Base-by-base conservation (phyloP, 495 filamentous ascomycete genomes). In the Corynascus novoguineensis region DNA sequence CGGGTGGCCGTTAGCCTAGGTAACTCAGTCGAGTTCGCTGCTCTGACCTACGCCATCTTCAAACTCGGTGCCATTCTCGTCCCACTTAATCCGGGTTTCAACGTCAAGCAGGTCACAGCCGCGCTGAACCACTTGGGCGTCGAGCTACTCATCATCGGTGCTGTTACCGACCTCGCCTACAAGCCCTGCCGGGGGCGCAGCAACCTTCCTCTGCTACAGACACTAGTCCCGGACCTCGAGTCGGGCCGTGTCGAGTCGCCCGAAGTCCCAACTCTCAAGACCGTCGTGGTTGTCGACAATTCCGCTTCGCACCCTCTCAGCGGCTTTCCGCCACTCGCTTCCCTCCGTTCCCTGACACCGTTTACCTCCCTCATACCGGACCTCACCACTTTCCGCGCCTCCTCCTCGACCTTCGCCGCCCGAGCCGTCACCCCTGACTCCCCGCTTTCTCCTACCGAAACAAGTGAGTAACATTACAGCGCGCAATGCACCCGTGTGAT, bases 31-130 rank as follows among this genome's bases (percentile, higher is more conserved):
- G 91, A 96, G 72, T 90, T 85, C 65, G 88, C 87, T 4, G 82
- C 86, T 68, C 71, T 82, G 15, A 95, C 87, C 22, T 97, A 98
- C 72, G 90, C 90, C 5, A 60, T 95, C 21, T 95, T 93, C 71
- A 97, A 98, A 69, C 79, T 97, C 3, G 93, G 93, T 15, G 93
- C 89, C 41, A 85, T 97, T 47, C 75, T 97, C 55, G 92, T 95
- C 2, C 93, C 93, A 2, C 76, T 98, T 31, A 98, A 98, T 71
- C 92, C 90, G 3, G 88, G 84, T 0, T 98, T 97, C 78, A 96
- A 90, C 64, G 73, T 79, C 19, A 66, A 74, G 14, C 93, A 98
- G 70, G 84, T 97, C 9, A 75, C 83, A 15, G 73, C 90, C 1
- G 93, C 91, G 0, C 73, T 97, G 14, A 80, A 74, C 4, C 93